A percentile compares a stretch with the other conserved stretches of the same genome.
Evolutionary conservation across 2,329 filamentous ascomycete genomes (phyloP).

Genomic region (Fusarium setosum): DNA sequence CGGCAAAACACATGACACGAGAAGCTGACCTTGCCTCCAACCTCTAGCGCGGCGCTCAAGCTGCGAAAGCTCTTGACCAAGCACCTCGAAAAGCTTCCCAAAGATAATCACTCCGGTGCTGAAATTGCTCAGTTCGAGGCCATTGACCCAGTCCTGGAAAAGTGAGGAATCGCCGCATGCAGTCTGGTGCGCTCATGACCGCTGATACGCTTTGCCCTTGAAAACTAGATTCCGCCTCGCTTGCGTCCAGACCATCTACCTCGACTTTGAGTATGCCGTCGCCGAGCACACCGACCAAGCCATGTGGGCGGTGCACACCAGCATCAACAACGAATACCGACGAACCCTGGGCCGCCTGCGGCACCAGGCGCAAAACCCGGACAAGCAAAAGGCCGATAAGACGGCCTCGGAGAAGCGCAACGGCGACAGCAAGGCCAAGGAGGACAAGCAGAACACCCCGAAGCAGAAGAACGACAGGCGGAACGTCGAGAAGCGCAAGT

Average conservation of each 20-base stretch:
- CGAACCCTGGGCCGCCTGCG: conserved; percentile 71
- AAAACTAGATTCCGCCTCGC: conserved; percentile 72
- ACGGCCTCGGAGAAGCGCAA: conserved; percentile 38
- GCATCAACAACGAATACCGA: conserved; percentile 83
- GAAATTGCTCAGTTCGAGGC: conserved; percentile 57
- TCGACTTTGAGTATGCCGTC: conserved; percentile 75
- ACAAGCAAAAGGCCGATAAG: conserved; percentile 56
- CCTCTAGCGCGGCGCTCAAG: conserved; percentile 55
- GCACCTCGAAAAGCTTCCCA: conserved; percentile 56
- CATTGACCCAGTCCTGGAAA: conserved; percentile 56
- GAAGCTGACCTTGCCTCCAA: conserved; percentile 28
- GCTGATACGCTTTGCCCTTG: conserved; percentile 17
- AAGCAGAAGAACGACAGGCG: conserved; percentile 41
- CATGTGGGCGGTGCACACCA: conserved; percentile 83
- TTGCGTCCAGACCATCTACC: conserved; percentile 78
- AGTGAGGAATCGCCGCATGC: conserved; percentile 46
- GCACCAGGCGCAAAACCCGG: conserved; percentile 63
- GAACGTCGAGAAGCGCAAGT: conserved; percentile 75
- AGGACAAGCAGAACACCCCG: conserved; percentile 36
- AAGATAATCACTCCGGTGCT: conserved; percentile 48
- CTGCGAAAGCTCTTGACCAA: conserved; percentile 56
- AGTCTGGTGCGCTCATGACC: conserved; percentile 10
- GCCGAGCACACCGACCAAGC: conserved; percentile 73
- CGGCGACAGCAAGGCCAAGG: conserved; percentile 37
- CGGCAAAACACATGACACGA: conserved; percentile 25